A percentile compares a stretch with the other conserved stretches of the same genome.
Conservation (phyloP, 2,329 filamentous ascomycete species). For the Aspergillus aculeatus region DNA sequence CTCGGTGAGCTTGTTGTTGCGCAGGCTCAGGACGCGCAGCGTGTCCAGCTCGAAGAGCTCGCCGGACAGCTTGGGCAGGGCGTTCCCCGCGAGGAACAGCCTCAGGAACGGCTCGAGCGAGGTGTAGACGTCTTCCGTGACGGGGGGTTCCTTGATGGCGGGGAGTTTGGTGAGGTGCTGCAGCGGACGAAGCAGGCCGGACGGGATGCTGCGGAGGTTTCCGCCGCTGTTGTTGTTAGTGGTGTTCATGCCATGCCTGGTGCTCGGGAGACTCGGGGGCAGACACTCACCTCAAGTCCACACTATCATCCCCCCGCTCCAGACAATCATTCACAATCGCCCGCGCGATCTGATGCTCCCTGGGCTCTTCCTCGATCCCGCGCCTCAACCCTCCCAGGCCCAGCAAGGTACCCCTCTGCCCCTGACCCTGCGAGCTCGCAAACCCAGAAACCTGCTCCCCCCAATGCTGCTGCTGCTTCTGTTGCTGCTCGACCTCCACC, state of each 20-base stretch:
- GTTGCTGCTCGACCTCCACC: constrained; percentile 5
- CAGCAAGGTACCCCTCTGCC: neutral
- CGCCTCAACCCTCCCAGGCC: constrained; percentile 12
- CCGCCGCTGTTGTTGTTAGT: constrained; percentile 30
- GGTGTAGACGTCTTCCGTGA: constrained; percentile 38
- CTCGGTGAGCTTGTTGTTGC: constrained; percentile 45
- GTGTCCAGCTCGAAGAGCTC: constrained; percentile 44
- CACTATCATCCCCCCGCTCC: constrained; percentile 44
- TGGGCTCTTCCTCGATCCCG: constrained; percentile 31
- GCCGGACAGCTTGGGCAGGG: constrained; percentile 35
- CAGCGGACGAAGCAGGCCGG: constrained; percentile 36
- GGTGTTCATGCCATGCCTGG: no score
- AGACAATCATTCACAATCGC: constrained; percentile 42
- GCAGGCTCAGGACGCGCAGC: constrained; percentile 46
- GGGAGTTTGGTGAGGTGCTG: constrained; percentile 44
- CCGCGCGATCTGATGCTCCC: constrained; percentile 38
- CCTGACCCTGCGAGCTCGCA: neutral
- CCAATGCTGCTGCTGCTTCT: constrained; percentile 13
- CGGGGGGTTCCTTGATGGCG: constrained; percentile 30
- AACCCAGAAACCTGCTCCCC: neutral
- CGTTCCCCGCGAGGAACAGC: constrained; percentile 46
- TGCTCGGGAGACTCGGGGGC: neutral
- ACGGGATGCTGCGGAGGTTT: constrained; percentile 31
- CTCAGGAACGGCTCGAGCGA: constrained; percentile 44
- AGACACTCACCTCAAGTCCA: constrained; percentile 45